Evolutionary conservation across 768 basidiomycete species (phyloP).

Genomic region (Filobasidium floriforme): DNA sequence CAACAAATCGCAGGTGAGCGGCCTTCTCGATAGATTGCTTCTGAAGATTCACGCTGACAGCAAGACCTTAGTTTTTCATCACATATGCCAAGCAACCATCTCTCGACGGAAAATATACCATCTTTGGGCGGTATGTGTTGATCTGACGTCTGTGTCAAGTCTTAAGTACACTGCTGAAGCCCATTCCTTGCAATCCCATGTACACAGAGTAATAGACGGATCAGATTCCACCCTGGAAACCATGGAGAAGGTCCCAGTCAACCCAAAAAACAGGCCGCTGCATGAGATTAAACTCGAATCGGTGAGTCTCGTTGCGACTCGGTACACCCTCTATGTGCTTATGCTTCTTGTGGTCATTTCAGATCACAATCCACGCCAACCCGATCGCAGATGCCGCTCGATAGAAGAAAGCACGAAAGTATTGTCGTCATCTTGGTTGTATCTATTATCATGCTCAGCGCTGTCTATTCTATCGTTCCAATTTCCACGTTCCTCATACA

Average conservation of each 20-base stretch:
- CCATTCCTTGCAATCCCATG: background rate
- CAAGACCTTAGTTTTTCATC: conserved; percentile 46
- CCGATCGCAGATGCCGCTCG: conserved; percentile 71
- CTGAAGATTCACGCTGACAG: background rate
- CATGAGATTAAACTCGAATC: conserved; percentile 72
- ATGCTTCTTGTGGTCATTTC: background rate
- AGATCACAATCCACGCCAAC: conserved; percentile 77
- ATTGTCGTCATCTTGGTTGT: background rate
- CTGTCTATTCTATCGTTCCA: background rate
- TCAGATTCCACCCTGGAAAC: conserved; percentile 84
- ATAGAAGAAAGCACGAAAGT: conserved; percentile 26
- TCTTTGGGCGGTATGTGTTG: conserved; percentile 64
- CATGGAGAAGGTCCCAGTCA: conserved; percentile 90
- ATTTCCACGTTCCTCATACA: background rate
- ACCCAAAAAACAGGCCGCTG: conserved; percentile 77
- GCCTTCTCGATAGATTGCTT: background rate
- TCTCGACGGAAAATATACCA: conserved; percentile 82
- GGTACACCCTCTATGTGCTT: background rate
- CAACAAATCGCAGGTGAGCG: conserved; percentile 59
- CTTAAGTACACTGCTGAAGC: background rate
- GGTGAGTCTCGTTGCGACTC: conserved; percentile 50
- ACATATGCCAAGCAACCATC: conserved; percentile 88
- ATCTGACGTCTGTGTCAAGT: background rate
- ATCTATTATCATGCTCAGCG: background rate
- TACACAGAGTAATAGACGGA: conserved; percentile 77